Evolutionary conservation across 1,284 basidiomycete genomes (phyloP).

Genomic region (Bjerkandera adusta): DNA sequence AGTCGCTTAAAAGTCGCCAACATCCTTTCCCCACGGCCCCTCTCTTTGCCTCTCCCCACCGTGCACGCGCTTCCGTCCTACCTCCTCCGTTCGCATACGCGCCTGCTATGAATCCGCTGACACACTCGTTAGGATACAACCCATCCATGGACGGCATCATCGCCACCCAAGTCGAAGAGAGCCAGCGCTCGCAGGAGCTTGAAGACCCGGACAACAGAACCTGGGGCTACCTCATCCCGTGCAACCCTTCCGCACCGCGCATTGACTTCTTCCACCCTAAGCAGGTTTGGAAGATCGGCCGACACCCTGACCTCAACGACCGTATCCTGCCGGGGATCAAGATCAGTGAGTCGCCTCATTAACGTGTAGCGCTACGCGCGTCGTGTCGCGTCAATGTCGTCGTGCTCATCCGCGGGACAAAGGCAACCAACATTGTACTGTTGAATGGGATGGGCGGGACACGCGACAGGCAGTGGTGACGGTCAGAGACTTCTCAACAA

Average conservation of each 20-base stretch:
- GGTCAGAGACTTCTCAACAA: constrained; percentile 75
- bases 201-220: constrained; percentile 42
- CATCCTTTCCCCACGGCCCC: too few species aligned
- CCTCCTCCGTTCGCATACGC: too few species aligned
- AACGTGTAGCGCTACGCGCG: constrained; percentile 11
- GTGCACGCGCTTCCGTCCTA: too few species aligned
- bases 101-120: too few species aligned
- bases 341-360: constrained; percentile 59
- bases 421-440: constrained; percentile 68
- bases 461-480: constrained; percentile 51
- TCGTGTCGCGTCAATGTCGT: constrained; percentile 6
- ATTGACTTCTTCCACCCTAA: constrained; percentile 59
- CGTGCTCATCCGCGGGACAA: constrained; percentile 21
- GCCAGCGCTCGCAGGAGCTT: constrained; percentile 10
- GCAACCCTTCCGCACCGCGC: constrained; percentile 44
- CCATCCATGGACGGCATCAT: not conserved
- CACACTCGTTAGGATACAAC: too few species aligned
- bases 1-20: too few species aligned
- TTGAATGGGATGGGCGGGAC: constrained; percentile 67
- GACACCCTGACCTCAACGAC: constrained; percentile 46
- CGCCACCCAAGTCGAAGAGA: constrained; percentile 9
- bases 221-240: constrained; percentile 69
- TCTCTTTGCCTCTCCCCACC: too few species aligned
- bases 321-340: constrained; percentile 62
- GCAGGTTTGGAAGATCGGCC: constrained; percentile 50